phyloP scores from a whole-genome alignment of 2,329 filamentous ascomycete genomes.

The Helicocarpus griseus region DNA sequence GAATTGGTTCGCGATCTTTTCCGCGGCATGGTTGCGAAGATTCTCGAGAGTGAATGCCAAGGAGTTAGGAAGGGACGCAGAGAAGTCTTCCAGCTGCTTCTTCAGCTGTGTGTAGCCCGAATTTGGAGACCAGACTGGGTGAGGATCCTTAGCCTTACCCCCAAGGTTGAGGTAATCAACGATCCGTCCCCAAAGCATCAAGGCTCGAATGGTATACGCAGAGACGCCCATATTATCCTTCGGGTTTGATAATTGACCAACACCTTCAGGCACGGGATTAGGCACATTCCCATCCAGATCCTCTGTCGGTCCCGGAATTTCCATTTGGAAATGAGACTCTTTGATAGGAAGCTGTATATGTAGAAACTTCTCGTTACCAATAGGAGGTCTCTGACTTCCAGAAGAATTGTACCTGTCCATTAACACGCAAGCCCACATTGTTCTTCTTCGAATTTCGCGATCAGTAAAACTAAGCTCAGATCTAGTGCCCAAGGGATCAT shows the following conservation, averaged over 20 bases:
- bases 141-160: slow-evolving; percentile 66
- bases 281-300: slow-evolving; percentile 63
- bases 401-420: slow-evolving; percentile 98
- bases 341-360: slow-evolving; percentile 85
- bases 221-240: slow-evolving; percentile 88
- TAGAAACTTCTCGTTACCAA: slow-evolving; percentile 80
- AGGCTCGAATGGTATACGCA: slow-evolving; percentile 75
- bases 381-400: slow-evolving; percentile 82
- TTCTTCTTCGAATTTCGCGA: slow-evolving; percentile 80
- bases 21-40: slow-evolving; percentile 70
- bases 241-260: slow-evolving; percentile 55
- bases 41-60: slow-evolving; percentile 75
- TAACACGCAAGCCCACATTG: slow-evolving; percentile 96
- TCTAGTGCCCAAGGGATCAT: slow-evolving; percentile 61
- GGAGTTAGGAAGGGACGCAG: slow-evolving; percentile 55
- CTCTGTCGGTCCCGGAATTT: slow-evolving; percentile 82
- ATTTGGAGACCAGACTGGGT: slow-evolving; percentile 72
- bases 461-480: slow-evolving; percentile 77
- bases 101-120: slow-evolving; percentile 66
- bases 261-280: slow-evolving; percentile 51
- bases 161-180: slow-evolving; percentile 86
- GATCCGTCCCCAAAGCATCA: slow-evolving; percentile 82
- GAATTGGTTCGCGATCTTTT: slow-evolving; percentile 82
- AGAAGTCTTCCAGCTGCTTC: slow-evolving; percentile 61
- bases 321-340: slow-evolving; percentile 80